These are phyloP conservation scores for Diddensiella santjacobensis DNA, from an alignment of 805 yeast genomes.

Conservation along the genomic window DNA sequence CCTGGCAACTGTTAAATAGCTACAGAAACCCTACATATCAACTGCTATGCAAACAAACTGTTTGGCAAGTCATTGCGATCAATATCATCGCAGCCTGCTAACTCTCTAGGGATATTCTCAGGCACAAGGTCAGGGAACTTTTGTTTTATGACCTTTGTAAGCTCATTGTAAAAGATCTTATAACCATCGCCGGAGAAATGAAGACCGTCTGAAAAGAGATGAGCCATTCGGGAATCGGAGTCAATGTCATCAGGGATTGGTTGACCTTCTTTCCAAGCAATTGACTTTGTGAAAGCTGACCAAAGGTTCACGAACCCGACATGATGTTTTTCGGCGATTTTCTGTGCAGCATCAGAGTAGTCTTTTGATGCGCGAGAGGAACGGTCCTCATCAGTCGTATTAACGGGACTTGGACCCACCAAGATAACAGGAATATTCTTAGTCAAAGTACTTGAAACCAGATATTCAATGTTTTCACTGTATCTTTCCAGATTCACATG, in stretches of 20 bases:
- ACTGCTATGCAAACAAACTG: neutral
- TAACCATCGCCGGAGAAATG: conserved; percentile 59
- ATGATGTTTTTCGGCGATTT: conserved; percentile 42
- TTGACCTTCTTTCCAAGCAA: conserved; percentile 39
- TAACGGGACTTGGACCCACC: conserved; percentile 58
- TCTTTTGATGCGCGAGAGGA: conserved; percentile 41
- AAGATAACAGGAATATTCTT: conserved; percentile 47
- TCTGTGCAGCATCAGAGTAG: conserved; percentile 50
- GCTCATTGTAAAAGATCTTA: conserved; percentile 42
- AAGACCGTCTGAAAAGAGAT: conserved; percentile 50
- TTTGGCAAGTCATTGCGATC: conserved; percentile 2
- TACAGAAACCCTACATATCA: neutral
- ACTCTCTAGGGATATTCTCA: neutral
- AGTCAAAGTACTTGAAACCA: conserved; percentile 41
- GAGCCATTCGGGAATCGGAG: neutral
- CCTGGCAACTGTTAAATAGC: conserved; percentile 13
- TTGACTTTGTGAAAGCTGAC: conserved; percentile 39
- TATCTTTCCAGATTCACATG: conserved; percentile 51
- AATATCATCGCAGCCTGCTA: conserved; percentile 5
- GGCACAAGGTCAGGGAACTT: conserved; percentile 45
- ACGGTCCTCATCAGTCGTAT: conserved; percentile 43
- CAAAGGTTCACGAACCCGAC: conserved; percentile 61
- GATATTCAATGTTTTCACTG: conserved; percentile 41
- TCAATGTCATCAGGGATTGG: conserved; percentile 9
- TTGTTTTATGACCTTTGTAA: conserved; percentile 38